Evolutionary conservation across 352 stramenopile species (phyloP), one percentile per base, ranked within the genome.

Genomic region (Phytopythium litorale): DNA sequence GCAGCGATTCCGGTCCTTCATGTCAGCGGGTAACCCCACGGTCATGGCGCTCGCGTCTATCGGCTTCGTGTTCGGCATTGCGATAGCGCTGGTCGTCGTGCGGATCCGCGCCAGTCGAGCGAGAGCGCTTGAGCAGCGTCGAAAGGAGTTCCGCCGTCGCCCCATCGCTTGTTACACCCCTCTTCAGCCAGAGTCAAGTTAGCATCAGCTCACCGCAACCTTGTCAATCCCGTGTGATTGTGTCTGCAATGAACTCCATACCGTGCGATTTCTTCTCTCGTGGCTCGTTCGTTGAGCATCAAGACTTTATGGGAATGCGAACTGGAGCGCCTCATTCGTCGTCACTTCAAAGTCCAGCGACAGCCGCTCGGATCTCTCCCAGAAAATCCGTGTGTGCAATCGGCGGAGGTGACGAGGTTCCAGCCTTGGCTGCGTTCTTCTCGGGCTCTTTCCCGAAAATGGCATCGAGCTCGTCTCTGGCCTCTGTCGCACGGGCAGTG

Each of bases 301-400:
- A 5, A 32, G 28, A 3, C 25, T 3, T 28, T 53, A 33, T 9
- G 30, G 3, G 0, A 18, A 18, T 30, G 21, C 4, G 25, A 35
- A 38, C 23, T 9, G 4, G n/a, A 37, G 18, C 18, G 21, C 12
- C 12, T 57, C 4, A 13, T 42, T 19, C 35, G 33, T 45, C 35
- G 46, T 19, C 16, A n/a, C 19, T 8, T 59, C 69, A 72, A 3
- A 84, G 71, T 38, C 67, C 62, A 43, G 75, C 73, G 18, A 84
- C 75, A 3, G 75, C 71, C 35, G 75, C 75, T 13, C 75, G 75
- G 33, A 84, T 84, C 13, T 70, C 75, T 21, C 61, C 66, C 18
- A 84, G 42, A 23, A 79, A 42, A 38, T 84, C 71, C 4, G 51
- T 59, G 32, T 81, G 73, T 4, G 66, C 56, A 6, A 73, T 23